Evolutionary conservation across 768 basidiomycete species (phyloP).

Genomic region (Leccinum longicurvipes): DNA sequence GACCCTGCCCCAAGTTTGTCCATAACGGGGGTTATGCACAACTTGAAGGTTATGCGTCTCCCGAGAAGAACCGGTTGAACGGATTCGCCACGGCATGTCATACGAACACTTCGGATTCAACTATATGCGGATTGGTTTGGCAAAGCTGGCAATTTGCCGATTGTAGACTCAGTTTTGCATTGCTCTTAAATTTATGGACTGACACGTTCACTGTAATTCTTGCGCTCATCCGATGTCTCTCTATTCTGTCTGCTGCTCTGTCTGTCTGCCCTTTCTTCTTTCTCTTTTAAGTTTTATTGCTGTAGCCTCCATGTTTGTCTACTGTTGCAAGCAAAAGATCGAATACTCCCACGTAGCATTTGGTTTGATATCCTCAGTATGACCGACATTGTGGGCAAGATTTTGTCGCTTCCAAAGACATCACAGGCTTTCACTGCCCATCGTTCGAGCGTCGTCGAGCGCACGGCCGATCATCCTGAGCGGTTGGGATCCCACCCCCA

Average conservation of each 20-base stretch:
- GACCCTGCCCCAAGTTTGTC: background rate
- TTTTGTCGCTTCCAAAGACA: slow-evolving; percentile 48
- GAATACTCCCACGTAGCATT: background rate
- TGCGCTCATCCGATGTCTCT: background rate
- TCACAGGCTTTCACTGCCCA: slow-evolving; percentile 49
- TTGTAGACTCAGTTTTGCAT: background rate
- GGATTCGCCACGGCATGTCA: slow-evolving; percentile 3
- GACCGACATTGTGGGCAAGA: slow-evolving; percentile 35
- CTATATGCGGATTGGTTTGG: background rate
- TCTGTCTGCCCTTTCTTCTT: too few relatives aligned
- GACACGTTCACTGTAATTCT: background rate
- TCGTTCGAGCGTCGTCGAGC: slow-evolving; percentile 36
- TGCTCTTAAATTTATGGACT: background rate
- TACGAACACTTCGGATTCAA: background rate
- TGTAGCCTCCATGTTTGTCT: background rate
- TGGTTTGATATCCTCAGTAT: slow-evolving; percentile 26
- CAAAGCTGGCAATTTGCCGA: background rate
- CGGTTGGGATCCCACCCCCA: slow-evolving; percentile 57
- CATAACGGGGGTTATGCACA: background rate
- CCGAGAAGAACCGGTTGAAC: background rate
- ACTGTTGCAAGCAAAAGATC: background rate
- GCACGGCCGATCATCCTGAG: slow-evolving; percentile 29
- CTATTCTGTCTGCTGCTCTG: too few relatives aligned
- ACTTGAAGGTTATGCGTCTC: background rate
- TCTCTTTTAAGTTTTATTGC: too few relatives aligned